Base-by-base conservation (phyloP, 306 rosid species). In the Styphnolobium japonicum region DNA sequence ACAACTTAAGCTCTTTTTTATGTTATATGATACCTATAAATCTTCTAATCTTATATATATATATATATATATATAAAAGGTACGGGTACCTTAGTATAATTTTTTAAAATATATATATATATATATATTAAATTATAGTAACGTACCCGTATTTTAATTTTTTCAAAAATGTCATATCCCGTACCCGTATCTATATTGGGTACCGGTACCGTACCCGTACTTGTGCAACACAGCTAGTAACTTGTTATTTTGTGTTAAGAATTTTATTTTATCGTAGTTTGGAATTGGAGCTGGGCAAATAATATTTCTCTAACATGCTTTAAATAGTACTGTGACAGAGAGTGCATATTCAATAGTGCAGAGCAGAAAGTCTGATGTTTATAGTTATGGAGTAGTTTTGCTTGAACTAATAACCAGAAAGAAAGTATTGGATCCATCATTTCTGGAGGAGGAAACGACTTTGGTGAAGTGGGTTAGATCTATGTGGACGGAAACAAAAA, bases 361-460 rank as follows among this genome's bases (percentile, higher is more conserved):
- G 40, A 76, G 84, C 36, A 68, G 68, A 68, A 89, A 84, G 45
- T 75, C 88, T 11, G 92, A 90, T 45, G 88, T 80, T 7, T 90
- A 82, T 49, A 84, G 90, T 52, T 90, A 77, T 2, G 94, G 94
- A 31, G 87, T 86, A 11, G 88, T 88, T 36, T 82, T 89, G 65
- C 82, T 89, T 0, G 89, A 87, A 89, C 71, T 85, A 53, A 80
- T 86, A 77, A 80, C 85, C 5, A 51, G 92, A 69, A 90, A 78
- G 84, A 84, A 84, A 82, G 91, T 86, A n/a, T 31, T 84, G 57
- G 90, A 85, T 73, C 58, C 81, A 7, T 81, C 84, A 3, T 86
- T 85, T 55, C 12, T n/a, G 67, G 90, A 71, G 67, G 88, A 71
- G 83, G 71, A 67, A 4, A 67, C 80, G 6, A 81, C 62, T 49